A percentile compares a stretch with the other conserved stretches of the same genome.
These are phyloP conservation scores for Trichosanthes cucumerina DNA, from an alignment of 306 rosid species.

Conservation along the genomic window DNA sequence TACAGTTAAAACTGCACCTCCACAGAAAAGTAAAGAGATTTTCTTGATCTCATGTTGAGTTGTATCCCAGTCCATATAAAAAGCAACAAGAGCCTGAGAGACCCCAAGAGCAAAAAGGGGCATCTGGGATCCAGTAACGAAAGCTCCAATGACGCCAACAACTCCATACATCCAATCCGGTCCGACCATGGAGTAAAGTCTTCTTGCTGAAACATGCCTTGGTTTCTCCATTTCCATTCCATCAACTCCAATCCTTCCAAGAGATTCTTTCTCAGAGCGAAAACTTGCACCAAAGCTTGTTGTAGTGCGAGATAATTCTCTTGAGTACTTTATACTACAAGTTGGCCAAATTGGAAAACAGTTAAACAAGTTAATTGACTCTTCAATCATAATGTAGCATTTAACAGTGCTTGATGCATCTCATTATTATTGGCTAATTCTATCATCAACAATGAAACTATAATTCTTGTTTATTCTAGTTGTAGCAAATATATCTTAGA, in stretches of 20 bases:
- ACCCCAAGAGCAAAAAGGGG: slow-evolving; percentile 92
- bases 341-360: not conserved
- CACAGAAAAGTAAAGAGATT: slow-evolving; percentile 65
- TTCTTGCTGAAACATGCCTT: slow-evolving; percentile 39
- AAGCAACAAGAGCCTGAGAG: slow-evolving; percentile 87
- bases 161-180: slow-evolving; percentile 86
- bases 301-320: slow-evolving; percentile 58
- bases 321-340: slow-evolving; percentile 51
- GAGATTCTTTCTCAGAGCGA: slow-evolving; percentile 81
- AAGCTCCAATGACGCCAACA: slow-evolving; percentile 60
- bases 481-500: not conserved
- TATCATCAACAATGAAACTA: not conserved
- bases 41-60: slow-evolving; percentile 61
- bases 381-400: not conserved
- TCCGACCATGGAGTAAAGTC: slow-evolving; percentile 73
- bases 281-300: slow-evolving; percentile 76
- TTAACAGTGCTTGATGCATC: not conserved
- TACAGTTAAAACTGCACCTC: slow-evolving; percentile 57
- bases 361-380: not conserved
- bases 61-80: slow-evolving; percentile 91
- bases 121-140: slow-evolving; percentile 93
- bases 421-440: not conserved
- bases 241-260: slow-evolving; percentile 42
- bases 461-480: not conserved
- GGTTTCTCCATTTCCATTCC: slow-evolving; percentile 40